Conservation (phyloP, 2,329 filamentous ascomycete genomes). For the Rutstroemia sp. region DNA sequence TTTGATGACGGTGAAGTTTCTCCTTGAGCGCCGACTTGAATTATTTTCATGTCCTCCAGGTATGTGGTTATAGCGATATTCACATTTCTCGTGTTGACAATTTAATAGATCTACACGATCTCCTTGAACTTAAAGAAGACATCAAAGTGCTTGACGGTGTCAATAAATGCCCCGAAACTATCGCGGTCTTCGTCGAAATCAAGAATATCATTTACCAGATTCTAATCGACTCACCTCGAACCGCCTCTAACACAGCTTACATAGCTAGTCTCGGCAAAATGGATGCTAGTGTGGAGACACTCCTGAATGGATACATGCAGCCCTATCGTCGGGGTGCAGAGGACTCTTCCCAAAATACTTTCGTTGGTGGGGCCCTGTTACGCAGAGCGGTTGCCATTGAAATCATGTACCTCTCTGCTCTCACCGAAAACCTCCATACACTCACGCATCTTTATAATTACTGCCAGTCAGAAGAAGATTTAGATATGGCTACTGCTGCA, state of each 20-base stretch:
- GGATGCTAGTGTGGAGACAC: not conserved
- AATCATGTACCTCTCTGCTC: constrained; percentile 10
- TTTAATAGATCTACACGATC: not conserved
- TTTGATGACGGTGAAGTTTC: constrained; percentile 47
- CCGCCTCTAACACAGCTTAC: not conserved
- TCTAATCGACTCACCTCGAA: not conserved
- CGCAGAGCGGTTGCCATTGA: constrained; percentile 8
- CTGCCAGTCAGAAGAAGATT: not conserved
- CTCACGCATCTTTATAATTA: constrained; percentile 4
- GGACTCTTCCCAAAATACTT: not conserved
- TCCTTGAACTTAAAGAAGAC: not conserved
- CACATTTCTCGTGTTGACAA: constrained; percentile 12
- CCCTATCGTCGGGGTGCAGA: too few relatives aligned
- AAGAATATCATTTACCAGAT: constrained; percentile 22
- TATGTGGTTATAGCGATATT: constrained; percentile 27
- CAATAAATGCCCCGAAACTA: constrained; percentile 12
- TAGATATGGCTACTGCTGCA: constrained; percentile 7
- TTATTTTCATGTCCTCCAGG: constrained; percentile 37
- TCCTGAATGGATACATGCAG: not conserved
- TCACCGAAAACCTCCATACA: constrained; percentile 3
- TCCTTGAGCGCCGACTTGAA: constrained; percentile 46
- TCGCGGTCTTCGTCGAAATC: constrained; percentile 30
- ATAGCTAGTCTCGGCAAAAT: not conserved
- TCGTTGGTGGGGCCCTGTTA: constrained; percentile 1
- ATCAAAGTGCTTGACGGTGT: not conserved